phyloP scores from a whole-genome alignment of 2,329 filamentous ascomycete genomes.

The Clonostachys solani region DNA sequence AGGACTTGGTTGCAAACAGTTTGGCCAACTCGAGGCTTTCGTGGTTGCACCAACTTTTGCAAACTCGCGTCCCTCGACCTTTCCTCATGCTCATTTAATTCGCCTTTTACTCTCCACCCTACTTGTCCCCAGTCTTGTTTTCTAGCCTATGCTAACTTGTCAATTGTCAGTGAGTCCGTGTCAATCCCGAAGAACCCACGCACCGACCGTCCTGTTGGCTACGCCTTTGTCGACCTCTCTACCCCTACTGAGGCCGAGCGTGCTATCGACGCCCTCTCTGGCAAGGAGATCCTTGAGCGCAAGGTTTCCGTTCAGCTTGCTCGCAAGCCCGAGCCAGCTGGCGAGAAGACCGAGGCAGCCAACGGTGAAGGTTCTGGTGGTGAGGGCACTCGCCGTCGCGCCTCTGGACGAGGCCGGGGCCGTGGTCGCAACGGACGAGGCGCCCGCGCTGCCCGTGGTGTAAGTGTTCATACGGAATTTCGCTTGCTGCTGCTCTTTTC shows the following conservation, averaged over 20 bases:
- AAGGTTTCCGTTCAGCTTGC: conserved; percentile 99
- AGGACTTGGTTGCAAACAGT: too few relatives aligned
- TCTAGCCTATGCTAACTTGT: conserved; percentile 16
- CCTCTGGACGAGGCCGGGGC: conserved; percentile 62
- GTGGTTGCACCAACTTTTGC: too few relatives aligned
- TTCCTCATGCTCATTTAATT: not conserved
- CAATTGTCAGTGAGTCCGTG: conserved; percentile 78
- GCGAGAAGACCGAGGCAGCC: conserved; percentile 69
- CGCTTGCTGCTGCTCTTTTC: not conserved
- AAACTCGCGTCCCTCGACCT: not conserved
- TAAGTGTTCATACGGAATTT: conserved; percentile 32
- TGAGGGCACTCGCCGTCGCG: conserved; percentile 60
- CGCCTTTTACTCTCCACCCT: not conserved
- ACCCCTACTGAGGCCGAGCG: conserved; percentile 92
- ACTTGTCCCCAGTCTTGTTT: not conserved
- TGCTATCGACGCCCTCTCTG: conserved; percentile 91
- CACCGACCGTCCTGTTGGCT: conserved; percentile 96
- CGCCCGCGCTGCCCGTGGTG: conserved; percentile 52
- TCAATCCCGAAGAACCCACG: conserved; percentile 99
- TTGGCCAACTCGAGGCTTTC: too few relatives aligned
- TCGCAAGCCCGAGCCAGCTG: conserved; percentile 88
- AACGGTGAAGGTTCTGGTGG: conserved; percentile 72
- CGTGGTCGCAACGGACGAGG: conserved; percentile 64
- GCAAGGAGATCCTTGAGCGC: conserved; percentile 95
- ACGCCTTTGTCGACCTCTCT: conserved; percentile 97